Percentiles rank a stretch among this genome's conserved stretches.
Evolutionary conservation across 2,329 filamentous ascomycete species (phyloP).

Genomic region (Pseudogymnoascus sp.): DNA sequence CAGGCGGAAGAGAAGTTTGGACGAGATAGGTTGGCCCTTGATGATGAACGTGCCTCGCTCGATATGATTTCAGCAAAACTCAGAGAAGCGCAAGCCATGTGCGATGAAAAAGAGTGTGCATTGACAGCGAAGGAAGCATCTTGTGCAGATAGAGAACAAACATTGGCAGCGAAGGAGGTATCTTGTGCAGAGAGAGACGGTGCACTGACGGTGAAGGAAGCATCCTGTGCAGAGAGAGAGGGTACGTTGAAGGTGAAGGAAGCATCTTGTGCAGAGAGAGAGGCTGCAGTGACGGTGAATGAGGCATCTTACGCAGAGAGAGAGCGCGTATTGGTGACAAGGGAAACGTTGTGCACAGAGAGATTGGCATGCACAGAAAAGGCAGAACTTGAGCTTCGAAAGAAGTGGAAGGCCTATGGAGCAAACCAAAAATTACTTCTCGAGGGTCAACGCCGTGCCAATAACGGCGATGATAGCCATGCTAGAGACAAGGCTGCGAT

Average conservation of each 20-base stretch:
- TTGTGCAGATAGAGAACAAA: background rate
- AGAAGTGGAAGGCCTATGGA: background rate
- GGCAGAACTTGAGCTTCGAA: background rate
- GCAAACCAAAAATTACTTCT: background rate
- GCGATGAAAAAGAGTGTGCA: background rate
- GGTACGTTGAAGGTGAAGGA: background rate
- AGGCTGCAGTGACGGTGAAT: background rate
- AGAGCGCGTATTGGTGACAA: background rate
- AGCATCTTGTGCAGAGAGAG: too few relatives aligned
- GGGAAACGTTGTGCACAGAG: too few relatives aligned
- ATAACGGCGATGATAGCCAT: background rate
- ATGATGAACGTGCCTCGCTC: background rate
- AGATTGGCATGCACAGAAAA: background rate
- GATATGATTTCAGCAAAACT: background rate
- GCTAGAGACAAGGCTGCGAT: background rate
- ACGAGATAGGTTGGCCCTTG: background rate
- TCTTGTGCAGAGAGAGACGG: background rate
- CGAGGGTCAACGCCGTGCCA: background rate
- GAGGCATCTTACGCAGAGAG: background rate
- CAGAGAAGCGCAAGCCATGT: background rate
- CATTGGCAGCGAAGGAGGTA: background rate
- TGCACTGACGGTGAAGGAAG: background rate
- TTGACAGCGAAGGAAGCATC: background rate
- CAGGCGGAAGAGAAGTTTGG: background rate
- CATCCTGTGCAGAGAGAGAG: background rate